Base-by-base conservation (phyloP, 371 early-diverging fungal species). In the Mucor saturninus region DNA sequence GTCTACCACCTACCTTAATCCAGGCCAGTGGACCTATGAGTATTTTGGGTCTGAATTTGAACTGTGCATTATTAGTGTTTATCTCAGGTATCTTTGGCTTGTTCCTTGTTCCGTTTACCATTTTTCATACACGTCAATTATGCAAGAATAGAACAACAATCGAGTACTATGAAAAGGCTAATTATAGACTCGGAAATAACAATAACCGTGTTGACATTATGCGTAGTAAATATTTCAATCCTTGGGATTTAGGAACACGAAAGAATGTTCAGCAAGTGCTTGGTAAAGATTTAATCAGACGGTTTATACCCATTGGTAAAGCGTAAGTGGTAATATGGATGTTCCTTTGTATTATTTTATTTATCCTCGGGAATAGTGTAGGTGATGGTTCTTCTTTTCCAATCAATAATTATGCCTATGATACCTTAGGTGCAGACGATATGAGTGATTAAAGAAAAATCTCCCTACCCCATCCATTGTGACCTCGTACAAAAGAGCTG, bases 101-200 rank as follows among this genome's bases (percentile, higher is more conserved):
- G 6, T 81, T 83, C 26, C 55, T 91, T 30, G 54, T 87, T 0
- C 79, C 80, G 0, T 89, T 91, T 60, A 65, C 79, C 4, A 59
- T 67, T 9, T 80, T 89, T 30, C 91, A 91, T 67, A 72, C 81
- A 6, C 61, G 77, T 31, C 79, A 85, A 38, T 29, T 89, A 10
- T 61, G 81, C 49, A 76, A 76, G 54, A 91, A 91, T 62, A 76
- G 80, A 49, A 87, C 89, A 0, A 91, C 91, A 0, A 88, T 91
- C 35, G 91, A 91, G 61, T 75, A 70, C 48, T 81, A 88, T 66
- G 91, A 88, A 67, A 74, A 79, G 46, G 56, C 81, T 1, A 79
- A 77, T 54, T 83, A 68, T 50, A 65, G 64, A 49, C 54, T 83
- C 32, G 79, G 77, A 6, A 58, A 31, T 46, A n/a, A 21, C 10